Conservation (phyloP, 768 basidiomycete genomes). For the Suillus alpinus region DNA sequence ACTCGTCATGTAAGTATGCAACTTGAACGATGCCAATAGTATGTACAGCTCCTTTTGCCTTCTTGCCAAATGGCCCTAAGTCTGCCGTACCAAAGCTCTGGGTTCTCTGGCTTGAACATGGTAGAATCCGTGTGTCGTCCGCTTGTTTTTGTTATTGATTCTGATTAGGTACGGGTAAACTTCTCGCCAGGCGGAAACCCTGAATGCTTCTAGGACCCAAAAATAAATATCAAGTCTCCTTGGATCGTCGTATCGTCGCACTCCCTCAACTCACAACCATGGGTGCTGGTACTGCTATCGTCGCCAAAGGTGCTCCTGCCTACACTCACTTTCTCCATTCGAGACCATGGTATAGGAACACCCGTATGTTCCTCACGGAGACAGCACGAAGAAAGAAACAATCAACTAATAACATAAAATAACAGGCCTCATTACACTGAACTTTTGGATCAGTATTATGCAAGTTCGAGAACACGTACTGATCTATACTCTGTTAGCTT, state of each 20-base stretch:
- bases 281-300: constrained; percentile 52
- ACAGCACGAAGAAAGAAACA: neutral
- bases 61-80: neutral
- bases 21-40: too few species aligned
- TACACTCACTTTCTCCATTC: constrained; percentile 58
- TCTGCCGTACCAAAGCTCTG: neutral
- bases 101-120: neutral
- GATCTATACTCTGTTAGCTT: neutral
- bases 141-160: constrained; percentile 1
- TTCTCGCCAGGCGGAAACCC: neutral
- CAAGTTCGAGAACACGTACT: constrained; percentile 26
- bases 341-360: constrained; percentile 71
- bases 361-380: constrained; percentile 33
- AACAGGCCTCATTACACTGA: constrained; percentile 52
- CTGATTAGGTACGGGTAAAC: constrained; percentile 2
- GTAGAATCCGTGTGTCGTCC: neutral
- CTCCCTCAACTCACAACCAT: constrained; percentile 36
- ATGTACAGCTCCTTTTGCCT: neutral
- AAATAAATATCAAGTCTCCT: constrained; percentile 3
- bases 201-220: neutral
- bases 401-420: constrained; percentile 1
- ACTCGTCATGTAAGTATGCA: neutral
- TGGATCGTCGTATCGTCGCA: neutral
- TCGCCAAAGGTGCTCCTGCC: constrained; percentile 28
- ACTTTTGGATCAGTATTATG: constrained; percentile 66